Base-by-base conservation (phyloP, 192 early-diverging fungal genomes). In the Phycomyces blakesleeanus region DNA sequence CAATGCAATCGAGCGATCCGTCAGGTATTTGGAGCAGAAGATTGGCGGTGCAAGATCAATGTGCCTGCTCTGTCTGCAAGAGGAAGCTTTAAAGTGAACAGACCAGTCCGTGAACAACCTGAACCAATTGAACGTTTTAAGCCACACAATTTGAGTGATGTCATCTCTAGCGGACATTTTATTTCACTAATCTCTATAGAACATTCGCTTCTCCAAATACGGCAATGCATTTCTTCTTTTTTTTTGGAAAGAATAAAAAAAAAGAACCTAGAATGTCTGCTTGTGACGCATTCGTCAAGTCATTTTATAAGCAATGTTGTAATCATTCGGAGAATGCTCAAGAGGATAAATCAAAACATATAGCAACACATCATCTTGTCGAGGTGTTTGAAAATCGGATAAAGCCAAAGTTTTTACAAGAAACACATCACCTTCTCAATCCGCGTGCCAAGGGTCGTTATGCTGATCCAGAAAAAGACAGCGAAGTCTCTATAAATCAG, bases 361-460 rank as follows among this genome's bases (percentile, higher is more conserved):
- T 71, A 0, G 10, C 51, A 3, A 20, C 57, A 27, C 12, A 51
- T 3, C 70, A 72, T 4, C 44, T 62, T 10, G 40, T 55, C 1
- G 50, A 66, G 8, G 44, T 72, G 16, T 20, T 72, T 9, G 38
- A 26, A 4, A 57, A 39, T 27, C 34, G 20, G 9, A 22, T 72
- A 15, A 49, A 38, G 38, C 70, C 64, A 3, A 15, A 34, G 0
- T 72, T 66, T 51, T 34, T 51, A n/a, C 44, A 27, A 34, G 59
- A 68, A 10, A 22, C 44, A n/a, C 16, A 57, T n/a, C 49, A 38
- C 38, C 70, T 41, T 55, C 39, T 21, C 18, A 29, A 1, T 42
- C 55, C 9, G 34, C 54, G 50, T 34, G 22, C 5, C 22, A 58
- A 51, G 34, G 52, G 27, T 18, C 58, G 37, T 2, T 50, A 18